A percentile compares a stretch with the other conserved stretches of the same genome.
These are phyloP conservation scores for Fusarium pininemorale DNA, from an alignment of 2,329 filamentous ascomycete species.

Conservation along the genomic window DNA sequence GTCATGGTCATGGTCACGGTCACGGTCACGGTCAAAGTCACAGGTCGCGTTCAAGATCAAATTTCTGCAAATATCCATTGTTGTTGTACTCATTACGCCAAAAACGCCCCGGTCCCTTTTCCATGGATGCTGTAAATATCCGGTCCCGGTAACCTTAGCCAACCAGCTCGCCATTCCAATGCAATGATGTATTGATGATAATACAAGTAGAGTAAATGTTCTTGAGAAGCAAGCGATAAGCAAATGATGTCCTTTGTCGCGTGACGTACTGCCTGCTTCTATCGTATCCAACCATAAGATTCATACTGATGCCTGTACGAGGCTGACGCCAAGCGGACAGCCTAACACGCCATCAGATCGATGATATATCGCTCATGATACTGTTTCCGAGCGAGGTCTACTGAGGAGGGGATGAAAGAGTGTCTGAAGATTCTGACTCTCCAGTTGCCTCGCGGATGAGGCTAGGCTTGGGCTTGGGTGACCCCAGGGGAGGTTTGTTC, in stretches of 20 bases:
- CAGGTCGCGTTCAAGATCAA: constrained; percentile 1
- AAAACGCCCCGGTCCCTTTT: constrained; percentile 44
- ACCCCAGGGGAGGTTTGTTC: constrained; percentile 57
- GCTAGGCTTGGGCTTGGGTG: constrained; percentile 56
- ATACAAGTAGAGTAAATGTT: constrained; percentile 35
- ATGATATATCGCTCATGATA: constrained; percentile 1
- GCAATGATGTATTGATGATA: constrained; percentile 41
- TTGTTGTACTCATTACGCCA: constrained; percentile 39
- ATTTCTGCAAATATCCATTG: constrained; percentile 36
- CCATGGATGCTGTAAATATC: constrained; percentile 42
- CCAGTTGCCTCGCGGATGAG: constrained; percentile 60
- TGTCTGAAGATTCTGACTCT: constrained; percentile 66
- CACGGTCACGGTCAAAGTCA: constrained; percentile 4
- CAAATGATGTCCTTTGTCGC: constrained; percentile 20
- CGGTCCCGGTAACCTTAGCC: constrained; percentile 40
- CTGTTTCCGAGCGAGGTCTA: constrained; percentile 1
- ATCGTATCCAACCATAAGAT: constrained; percentile 42
- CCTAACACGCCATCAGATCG: not conserved
- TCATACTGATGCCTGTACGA: constrained; percentile 1
- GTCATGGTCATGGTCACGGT: not conserved
- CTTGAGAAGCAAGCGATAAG: constrained; percentile 20
- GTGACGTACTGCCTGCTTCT: constrained; percentile 34
- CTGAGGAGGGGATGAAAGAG: constrained; percentile 62
- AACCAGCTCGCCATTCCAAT: constrained; percentile 41
- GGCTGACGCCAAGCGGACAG: not conserved